Conservation (phyloP, 2,329 filamentous ascomycete species). For the Rhytidhysteron rufulum region DNA sequence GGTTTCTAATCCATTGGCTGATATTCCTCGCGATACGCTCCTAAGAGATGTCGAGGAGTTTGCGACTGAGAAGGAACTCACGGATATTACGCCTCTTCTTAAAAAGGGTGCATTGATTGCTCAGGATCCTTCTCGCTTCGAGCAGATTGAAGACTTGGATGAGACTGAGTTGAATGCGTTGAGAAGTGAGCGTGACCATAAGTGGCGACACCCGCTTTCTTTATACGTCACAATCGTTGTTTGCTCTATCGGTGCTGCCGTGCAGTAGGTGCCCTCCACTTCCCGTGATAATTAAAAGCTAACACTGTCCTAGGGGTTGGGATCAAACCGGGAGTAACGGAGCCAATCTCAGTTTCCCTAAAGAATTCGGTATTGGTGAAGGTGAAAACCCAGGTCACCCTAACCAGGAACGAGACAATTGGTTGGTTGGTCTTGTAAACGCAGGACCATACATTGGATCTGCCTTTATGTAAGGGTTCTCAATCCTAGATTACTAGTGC, state of each 20-base stretch:
- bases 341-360: conserved; percentile 58
- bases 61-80: conserved; percentile 54
- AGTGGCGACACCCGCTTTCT: conserved; percentile 54
- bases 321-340: conserved; percentile 53
- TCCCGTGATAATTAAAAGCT: conserved; percentile 31
- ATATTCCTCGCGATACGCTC: conserved; percentile 48
- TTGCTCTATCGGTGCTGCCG: conserved; percentile 64
- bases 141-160: conserved; percentile 57
- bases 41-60: conserved; percentile 56
- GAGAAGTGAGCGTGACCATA: conserved; percentile 59
- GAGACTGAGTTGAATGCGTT: conserved; percentile 59
- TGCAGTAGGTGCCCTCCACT: conserved; percentile 29
- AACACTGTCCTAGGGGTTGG: conserved; percentile 44
- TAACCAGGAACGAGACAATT: conserved; percentile 15
- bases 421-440: conserved; percentile 15
- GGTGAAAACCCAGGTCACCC: conserved; percentile 11
- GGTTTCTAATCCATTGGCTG: conserved; percentile 52
- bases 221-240: conserved; percentile 63
- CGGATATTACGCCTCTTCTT: conserved; percentile 54
- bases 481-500: conserved; percentile 3
- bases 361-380: conserved; percentile 45
- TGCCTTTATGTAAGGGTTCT: conserved; percentile 23
- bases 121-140: conserved; percentile 61
- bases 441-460: conserved; percentile 25
- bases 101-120: conserved; percentile 61